Evolutionary conservation across 164 flowering plant species (phyloP).

Genomic region (Kalanchoe fedtschenkoi): DNA sequence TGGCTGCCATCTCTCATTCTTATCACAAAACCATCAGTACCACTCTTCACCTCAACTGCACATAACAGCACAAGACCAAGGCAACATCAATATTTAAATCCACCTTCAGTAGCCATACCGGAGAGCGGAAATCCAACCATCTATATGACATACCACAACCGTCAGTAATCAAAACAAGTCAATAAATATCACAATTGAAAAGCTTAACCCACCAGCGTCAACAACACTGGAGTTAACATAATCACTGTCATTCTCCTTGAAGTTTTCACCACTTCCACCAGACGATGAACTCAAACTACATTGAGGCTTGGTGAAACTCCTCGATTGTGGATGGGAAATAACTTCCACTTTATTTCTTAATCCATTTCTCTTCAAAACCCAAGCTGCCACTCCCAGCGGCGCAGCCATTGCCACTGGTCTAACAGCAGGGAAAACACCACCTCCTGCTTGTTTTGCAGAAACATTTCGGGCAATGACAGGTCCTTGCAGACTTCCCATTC

Average conservation of each 20-base stretch:
- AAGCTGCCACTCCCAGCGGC: background rate
- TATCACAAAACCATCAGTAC: conserved; percentile 78
- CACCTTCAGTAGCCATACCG: background rate
- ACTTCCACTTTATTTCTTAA: background rate
- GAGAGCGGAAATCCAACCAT: background rate
- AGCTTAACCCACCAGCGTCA: conserved; percentile 68
- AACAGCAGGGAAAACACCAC: background rate
- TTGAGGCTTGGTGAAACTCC: background rate
- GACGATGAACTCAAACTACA: conserved; percentile 4
- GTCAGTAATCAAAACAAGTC: background rate
- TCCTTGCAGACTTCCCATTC: conserved; percentile 1
- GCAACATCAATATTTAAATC: background rate
- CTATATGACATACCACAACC: background rate
- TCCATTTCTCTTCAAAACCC: background rate
- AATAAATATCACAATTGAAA: background rate
- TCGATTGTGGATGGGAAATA: background rate
- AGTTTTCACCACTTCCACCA: conserved; percentile 31
- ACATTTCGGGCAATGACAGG: background rate
- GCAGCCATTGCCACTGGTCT: background rate
- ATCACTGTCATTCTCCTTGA: conserved; percentile 71
- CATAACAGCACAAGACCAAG: background rate
- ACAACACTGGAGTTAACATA: conserved; percentile 83
- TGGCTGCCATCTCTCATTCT: conserved; percentile 93
- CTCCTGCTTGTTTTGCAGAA: background rate
- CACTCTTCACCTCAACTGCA: conserved; percentile 92